These are phyloP conservation scores for Podochytrium sp. DNA, from an alignment of 192 early-diverging fungal species.

Conservation along the genomic window DNA sequence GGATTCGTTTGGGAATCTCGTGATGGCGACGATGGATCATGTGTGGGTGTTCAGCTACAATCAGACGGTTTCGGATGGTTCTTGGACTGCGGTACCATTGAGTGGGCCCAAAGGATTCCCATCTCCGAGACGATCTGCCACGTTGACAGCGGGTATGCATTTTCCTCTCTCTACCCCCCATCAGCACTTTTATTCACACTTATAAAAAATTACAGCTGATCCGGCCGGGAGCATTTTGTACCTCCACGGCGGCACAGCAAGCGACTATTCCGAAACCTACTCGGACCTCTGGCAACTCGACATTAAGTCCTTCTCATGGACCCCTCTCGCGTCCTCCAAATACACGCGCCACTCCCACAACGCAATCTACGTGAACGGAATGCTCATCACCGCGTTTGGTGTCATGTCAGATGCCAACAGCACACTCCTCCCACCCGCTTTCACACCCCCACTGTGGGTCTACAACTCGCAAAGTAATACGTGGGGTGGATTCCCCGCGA, in stretches of 20 bases:
- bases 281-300: conserved; percentile 23
- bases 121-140: conserved; percentile 9
- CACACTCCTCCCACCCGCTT: not conserved
- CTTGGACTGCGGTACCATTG: not conserved
- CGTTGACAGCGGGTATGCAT: conserved; percentile 19
- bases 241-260: conserved; percentile 10
- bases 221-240: conserved; percentile 1
- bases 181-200: not conserved
- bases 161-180: not conserved
- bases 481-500: conserved; percentile 16
- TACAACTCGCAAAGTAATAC: not conserved
- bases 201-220: not conserved
- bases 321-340: not conserved
- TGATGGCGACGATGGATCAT: not conserved
- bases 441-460: not conserved
- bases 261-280: conserved; percentile 5
- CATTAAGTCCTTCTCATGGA: conserved; percentile 6
- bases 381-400: conserved; percentile 25
- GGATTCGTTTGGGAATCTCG: not conserved
- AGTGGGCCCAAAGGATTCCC: conserved; percentile 4
- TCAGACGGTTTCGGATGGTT: not conserved
- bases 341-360: conserved; percentile 26
- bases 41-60: conserved; percentile 18
- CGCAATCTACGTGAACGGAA: conserved; percentile 5
- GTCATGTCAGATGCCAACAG: conserved; percentile 15